These are phyloP conservation scores for Parsonsia alboflavescens DNA, from an alignment of 257 asterid genomes.

Conservation along the genomic window DNA sequence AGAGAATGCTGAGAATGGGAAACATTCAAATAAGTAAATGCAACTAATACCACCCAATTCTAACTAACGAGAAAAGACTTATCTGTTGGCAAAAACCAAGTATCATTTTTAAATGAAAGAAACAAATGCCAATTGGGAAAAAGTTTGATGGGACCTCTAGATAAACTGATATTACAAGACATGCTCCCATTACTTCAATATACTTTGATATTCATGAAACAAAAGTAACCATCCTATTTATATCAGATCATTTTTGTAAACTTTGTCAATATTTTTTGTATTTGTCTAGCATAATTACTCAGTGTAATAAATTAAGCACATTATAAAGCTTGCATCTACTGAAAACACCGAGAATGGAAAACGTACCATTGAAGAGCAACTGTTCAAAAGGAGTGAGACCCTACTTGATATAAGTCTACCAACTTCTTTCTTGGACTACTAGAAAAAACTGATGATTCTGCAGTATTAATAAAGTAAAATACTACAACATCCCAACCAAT, in stretches of 20 bases:
- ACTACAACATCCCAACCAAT: not conserved
- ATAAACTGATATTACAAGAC: not conserved
- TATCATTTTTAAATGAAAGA: not conserved
- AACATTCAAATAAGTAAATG: not conserved
- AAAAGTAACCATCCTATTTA: not conserved
- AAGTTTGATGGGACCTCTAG: not conserved
- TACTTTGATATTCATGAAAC: not conserved
- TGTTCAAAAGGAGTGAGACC: not conserved
- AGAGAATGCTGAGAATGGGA: not conserved
- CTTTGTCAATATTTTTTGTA: not conserved
- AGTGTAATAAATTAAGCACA: not conserved
- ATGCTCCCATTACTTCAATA: not conserved
- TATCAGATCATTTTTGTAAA: not conserved
- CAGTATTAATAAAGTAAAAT: not conserved
- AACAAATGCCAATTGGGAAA: not conserved
- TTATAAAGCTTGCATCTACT: not conserved
- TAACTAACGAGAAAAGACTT: not conserved
- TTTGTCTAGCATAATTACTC: not conserved
- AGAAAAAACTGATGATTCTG: not conserved
- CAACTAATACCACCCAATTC: not conserved
- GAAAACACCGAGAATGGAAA: not conserved
- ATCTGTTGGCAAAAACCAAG: not conserved
- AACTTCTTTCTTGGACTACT: not conserved
- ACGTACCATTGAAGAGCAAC: not conserved
- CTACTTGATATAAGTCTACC: not conserved